phyloP scores from a whole-genome alignment of 768 basidiomycete genomes.

The Russula sp. region DNA sequence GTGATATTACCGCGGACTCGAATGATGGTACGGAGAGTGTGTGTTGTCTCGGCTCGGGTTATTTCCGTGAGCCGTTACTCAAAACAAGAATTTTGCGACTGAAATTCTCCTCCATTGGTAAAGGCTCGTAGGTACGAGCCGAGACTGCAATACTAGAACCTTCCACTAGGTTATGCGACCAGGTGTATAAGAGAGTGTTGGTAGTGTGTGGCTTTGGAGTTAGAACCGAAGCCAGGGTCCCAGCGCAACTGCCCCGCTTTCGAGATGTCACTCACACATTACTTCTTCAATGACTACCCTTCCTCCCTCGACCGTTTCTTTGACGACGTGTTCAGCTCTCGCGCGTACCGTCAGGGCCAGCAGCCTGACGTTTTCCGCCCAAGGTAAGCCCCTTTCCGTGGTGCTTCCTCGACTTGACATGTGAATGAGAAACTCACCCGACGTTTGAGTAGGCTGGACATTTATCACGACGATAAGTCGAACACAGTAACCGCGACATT shows the following conservation, averaged over 20 bases:
- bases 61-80: not conserved
- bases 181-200: not conserved
- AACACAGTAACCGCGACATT: constrained; percentile 50
- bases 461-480: constrained; percentile 43
- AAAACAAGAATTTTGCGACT: not conserved
- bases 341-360: constrained; percentile 18
- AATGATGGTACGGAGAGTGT: not conserved
- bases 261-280: constrained; percentile 33
- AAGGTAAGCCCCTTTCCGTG: not conserved
- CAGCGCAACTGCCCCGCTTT: not conserved
- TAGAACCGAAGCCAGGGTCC: not conserved
- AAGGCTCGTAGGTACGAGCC: not conserved
- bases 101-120: not conserved
- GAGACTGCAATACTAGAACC: not conserved
- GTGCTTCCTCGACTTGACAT: not conserved
- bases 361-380: constrained; percentile 15
- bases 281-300: constrained; percentile 36
- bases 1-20: not conserved
- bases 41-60: not conserved
- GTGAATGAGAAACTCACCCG: not conserved
- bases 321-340: constrained; percentile 35
- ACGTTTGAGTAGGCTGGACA: constrained; percentile 41
- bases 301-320: constrained; percentile 41
- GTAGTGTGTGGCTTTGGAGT: no score
- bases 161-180: not conserved